Evolutionary conservation across 2,329 filamentous ascomycete species (phyloP), one percentile per base, ranked within the genome.

Genomic region (Fusarium veterinarium): DNA sequence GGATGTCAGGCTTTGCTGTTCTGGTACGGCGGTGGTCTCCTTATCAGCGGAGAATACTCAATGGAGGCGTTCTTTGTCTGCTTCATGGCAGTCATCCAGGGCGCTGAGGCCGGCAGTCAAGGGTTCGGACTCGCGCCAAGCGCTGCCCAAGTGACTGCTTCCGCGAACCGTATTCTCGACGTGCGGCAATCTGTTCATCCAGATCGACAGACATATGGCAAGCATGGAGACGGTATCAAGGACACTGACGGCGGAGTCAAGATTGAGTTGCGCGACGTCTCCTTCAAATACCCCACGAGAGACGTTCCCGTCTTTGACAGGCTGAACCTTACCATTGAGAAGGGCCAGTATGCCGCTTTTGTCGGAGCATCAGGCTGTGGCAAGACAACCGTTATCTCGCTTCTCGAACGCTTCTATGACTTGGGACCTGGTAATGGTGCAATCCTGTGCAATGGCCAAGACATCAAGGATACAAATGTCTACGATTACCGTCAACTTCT

Each of bases 321-420:
- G 1, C 80, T 95, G 64, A 90, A 86, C 76, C 82, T 95, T 63
- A 88, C 85, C 5, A 89, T 94, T 38, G 85, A 90, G 72, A 90
- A 89, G 68, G 91, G 91, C 2, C 90, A 93, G 76, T 93, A 92
- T 74, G 90, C 88, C 0, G 92, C 91, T 1, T 84, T 94, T 2
- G 91, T 94, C 5, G 92, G 92, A 3, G 87, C 91, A 0, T 91
- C 90, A 1, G 91, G 91, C 0, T 92, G 90, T 56, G 92, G 92
- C 20, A 93, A 95, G 81, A 92, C 91, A 0, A 93, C 90, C 20
- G 89, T 93, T 30, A 89, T 95, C 37, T 86, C 87, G 49, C 82
- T 92, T 1, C 81, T 92, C 3, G 90, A 92, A 80, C 86, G 80
- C 6, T 95, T 95, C 80, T 95, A 95, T 78, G 89, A 93, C 40